Conservation (phyloP, 2,329 filamentous ascomycete species). For the Blastomyces gilchristii region DNA sequence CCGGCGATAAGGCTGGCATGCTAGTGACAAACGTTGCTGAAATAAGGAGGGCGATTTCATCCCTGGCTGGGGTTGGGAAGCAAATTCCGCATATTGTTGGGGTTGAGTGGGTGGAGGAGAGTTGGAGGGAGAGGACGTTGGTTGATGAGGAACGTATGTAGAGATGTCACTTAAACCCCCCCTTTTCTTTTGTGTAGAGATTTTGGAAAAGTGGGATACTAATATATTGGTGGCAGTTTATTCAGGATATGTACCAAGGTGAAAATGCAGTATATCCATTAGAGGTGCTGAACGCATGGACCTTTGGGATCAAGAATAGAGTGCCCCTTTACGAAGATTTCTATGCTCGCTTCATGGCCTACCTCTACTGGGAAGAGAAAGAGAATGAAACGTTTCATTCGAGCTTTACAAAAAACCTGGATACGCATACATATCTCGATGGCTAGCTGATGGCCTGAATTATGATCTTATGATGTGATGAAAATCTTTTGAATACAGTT, state of each 20-base stretch:
- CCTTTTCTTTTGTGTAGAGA: background rate
- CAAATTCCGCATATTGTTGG: conserved; percentile 59
- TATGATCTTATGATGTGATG: background rate
- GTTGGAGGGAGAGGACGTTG: conserved; percentile 67
- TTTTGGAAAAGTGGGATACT: background rate
- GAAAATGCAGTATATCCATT: background rate
- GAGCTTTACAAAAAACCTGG: background rate
- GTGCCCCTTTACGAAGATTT: background rate
- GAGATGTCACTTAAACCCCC: background rate
- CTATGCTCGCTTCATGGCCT: background rate
- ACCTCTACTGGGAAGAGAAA: background rate
- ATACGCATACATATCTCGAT: background rate
- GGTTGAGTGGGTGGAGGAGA: conserved; percentile 63
- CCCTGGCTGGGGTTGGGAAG: conserved; percentile 25
- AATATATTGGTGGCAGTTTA: background rate
- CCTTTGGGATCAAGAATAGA: too few species aligned
- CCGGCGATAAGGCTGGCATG: conserved; percentile 36
- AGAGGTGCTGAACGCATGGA: background rate
- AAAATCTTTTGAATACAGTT: background rate
- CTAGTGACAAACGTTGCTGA: conserved; percentile 38
- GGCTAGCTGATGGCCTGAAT: background rate
- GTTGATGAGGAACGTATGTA: conserved; percentile 62
- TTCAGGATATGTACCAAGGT: background rate
- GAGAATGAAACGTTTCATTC: background rate
- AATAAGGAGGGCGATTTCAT: conserved; percentile 23